These are phyloP conservation scores for Acacia acuminata DNA, from an alignment of 306 rosid genomes.

Conservation along the genomic window DNA sequence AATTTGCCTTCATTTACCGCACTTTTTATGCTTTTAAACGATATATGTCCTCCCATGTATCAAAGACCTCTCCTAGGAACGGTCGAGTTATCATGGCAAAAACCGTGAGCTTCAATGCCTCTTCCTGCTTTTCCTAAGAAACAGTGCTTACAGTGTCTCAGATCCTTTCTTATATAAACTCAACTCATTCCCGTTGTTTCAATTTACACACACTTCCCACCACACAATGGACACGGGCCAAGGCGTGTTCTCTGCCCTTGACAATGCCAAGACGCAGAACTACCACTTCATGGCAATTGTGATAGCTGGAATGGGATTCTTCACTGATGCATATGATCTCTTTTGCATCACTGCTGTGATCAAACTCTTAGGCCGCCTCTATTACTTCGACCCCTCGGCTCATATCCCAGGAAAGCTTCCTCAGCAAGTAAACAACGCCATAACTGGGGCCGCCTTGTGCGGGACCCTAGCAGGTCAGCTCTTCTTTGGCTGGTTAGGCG, in stretches of 20 bases:
- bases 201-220: constrained; percentile 9
- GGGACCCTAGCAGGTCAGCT: constrained; percentile 57
- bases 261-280: constrained; percentile 59
- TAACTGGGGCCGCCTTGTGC: constrained; percentile 55
- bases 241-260: constrained; percentile 47
- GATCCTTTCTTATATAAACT: constrained; percentile 17
- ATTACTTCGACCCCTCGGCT: constrained; percentile 43
- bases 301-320: constrained; percentile 70
- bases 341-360: constrained; percentile 61
- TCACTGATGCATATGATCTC: constrained; percentile 67
- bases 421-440: constrained; percentile 44
- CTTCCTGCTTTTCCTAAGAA: constrained; percentile 15
- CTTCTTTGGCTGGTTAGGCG: constrained; percentile 77
- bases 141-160: neutral
- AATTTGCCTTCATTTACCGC: neutral
- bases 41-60: constrained; percentile 21
- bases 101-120: constrained; percentile 20
- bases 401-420: constrained; percentile 49
- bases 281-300: constrained; percentile 58
- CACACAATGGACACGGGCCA: constrained; percentile 38
- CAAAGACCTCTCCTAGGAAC: constrained; percentile 30
- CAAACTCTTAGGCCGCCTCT: constrained; percentile 56
- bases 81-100: neutral
- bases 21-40: neutral
- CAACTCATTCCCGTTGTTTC: neutral